Evolutionary conservation across 2,329 filamentous ascomycete genomes (phyloP), one percentile per base, ranked within the genome.

Genomic region (Clonostachys byssicola): DNA sequence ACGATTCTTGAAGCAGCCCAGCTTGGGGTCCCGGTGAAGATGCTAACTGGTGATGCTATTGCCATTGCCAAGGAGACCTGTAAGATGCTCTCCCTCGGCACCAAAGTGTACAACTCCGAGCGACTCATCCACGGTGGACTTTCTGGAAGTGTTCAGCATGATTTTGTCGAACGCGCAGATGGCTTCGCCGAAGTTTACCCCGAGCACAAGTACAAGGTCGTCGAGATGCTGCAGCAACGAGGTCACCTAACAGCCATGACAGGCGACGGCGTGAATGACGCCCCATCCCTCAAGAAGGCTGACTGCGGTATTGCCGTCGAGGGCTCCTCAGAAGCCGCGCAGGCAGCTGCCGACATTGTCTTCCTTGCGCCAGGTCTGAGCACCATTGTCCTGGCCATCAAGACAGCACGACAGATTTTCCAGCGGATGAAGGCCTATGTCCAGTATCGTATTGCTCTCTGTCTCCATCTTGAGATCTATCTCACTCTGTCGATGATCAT

Each of bases 11-110:
- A 89, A 71, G 85, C 86, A 53, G 83, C 88, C 67, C 79, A 85
- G 64, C 83, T 89, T 49, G 86, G 86, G 75, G 84, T 89, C 34
- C 82, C 80, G 54, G 86, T 89, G 57, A 89, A 89, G 81, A 89
- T 89, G 86, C 74, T 89, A 67, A 89, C 86, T 71, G 86, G 86
- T 79, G 86, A 89, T 63, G 86, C 86, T 54, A 86, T 89, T 58
- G 85, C 86, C 58, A 89, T 89, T 55, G 86, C 86, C 50, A 89
- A 89, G 74, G 86, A 89, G 71, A 89, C 86, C 56, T 89, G 86
- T 80, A 88, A 88, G 74, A 89, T 89, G 83, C 77, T 89, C 64
- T 84, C 85, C 55, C 81, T 89, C 50, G 85, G 85, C 58, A 89
- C 86, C 64, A 89, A 89, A 76, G 86, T 90, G 55, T 89, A 89